Evolutionary conservation across 495 filamentous ascomycete genomes (phyloP).

Genomic region (Glonium stellatum): DNA sequence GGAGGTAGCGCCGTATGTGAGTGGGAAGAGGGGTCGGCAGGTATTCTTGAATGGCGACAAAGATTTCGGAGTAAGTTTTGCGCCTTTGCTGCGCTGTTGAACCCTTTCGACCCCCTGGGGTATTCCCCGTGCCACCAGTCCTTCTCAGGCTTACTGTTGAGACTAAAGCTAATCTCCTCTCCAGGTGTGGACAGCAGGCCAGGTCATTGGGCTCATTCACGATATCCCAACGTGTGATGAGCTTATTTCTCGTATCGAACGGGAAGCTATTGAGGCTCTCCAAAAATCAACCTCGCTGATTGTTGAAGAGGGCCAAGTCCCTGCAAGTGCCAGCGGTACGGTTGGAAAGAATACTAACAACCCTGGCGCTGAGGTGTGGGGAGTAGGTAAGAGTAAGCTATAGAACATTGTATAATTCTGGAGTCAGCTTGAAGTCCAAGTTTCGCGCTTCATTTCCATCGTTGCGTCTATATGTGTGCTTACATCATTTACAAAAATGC

Average conservation of each 20-base stretch:
- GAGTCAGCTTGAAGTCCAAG: not conserved
- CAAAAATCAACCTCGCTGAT: slow-evolving; percentile 26
- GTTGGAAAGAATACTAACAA: slow-evolving; percentile 33
- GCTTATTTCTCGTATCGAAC: slow-evolving; percentile 54
- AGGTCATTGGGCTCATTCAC: slow-evolving; percentile 64
- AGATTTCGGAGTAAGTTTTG: slow-evolving; percentile 70
- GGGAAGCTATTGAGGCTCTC: slow-evolving; percentile 51
- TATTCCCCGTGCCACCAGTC: too few species aligned
- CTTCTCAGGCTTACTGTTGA: too few species aligned
- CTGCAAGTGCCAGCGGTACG: slow-evolving; percentile 23
- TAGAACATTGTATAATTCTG: slow-evolving; percentile 11
- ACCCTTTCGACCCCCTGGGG: too few species aligned
- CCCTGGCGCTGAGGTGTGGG: slow-evolving; percentile 31
- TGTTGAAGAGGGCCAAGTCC: slow-evolving; percentile 28
- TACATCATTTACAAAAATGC: too few species aligned
- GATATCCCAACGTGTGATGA: slow-evolving; percentile 59
- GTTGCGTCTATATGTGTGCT: too few species aligned
- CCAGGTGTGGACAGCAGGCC: slow-evolving; percentile 64
- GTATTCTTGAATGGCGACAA: slow-evolving; percentile 90
- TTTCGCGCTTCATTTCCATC: not conserved
- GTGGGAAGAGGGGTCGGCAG: slow-evolving; percentile 82
- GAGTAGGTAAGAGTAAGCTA: slow-evolving; percentile 37
- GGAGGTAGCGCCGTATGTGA: slow-evolving; percentile 84
- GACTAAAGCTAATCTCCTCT: not conserved
- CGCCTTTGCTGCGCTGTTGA: too few species aligned